These are phyloP conservation scores for Clitocybe nebularis DNA, from an alignment of 1,284 basidiomycete genomes.

Conservation along the genomic window DNA sequence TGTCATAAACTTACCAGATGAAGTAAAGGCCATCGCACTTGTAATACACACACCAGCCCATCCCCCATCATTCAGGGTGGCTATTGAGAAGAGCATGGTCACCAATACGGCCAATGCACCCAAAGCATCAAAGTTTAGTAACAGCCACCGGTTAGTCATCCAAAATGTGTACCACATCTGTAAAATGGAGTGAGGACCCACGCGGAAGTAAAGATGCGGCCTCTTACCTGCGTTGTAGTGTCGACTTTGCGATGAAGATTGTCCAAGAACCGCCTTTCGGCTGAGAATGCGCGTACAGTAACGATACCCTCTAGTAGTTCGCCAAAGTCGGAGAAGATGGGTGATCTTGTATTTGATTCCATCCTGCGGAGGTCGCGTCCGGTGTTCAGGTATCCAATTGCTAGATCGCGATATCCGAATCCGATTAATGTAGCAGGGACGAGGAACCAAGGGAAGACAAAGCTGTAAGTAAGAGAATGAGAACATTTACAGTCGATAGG, in stretches of 20 bases:
- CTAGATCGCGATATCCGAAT: conserved; percentile 56
- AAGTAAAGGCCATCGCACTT: conserved; percentile 46
- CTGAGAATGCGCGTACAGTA: conserved; percentile 87
- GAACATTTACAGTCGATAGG: background rate
- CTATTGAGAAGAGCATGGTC: conserved; percentile 74
- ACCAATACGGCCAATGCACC: conserved; percentile 60
- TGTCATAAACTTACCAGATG: conserved; percentile 30
- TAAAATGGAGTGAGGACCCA: background rate
- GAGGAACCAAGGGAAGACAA: conserved; percentile 72
- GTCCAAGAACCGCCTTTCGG: conserved; percentile 76
- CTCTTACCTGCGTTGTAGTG: conserved; percentile 56
- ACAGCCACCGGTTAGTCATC: conserved; percentile 80
- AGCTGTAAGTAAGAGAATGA: conserved; percentile 26
- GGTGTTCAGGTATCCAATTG: conserved; percentile 73
- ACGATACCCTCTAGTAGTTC: conserved; percentile 79
- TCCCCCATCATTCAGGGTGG: conserved; percentile 66
- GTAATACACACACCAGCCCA: conserved; percentile 85
- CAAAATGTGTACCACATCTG: conserved; percentile 76
- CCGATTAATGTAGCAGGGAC: conserved; percentile 68
- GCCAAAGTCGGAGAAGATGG: conserved; percentile 75
- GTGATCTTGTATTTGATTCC: conserved; percentile 71
- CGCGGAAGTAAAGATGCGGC: background rate
- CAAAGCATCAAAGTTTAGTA: conserved; percentile 74
- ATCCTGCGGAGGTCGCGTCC: conserved; percentile 76
- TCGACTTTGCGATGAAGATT: conserved; percentile 66